These are phyloP conservation scores for Chalaropsis ovoidea DNA, from an alignment of 2,329 filamentous ascomycete genomes.

Conservation along the genomic window DNA sequence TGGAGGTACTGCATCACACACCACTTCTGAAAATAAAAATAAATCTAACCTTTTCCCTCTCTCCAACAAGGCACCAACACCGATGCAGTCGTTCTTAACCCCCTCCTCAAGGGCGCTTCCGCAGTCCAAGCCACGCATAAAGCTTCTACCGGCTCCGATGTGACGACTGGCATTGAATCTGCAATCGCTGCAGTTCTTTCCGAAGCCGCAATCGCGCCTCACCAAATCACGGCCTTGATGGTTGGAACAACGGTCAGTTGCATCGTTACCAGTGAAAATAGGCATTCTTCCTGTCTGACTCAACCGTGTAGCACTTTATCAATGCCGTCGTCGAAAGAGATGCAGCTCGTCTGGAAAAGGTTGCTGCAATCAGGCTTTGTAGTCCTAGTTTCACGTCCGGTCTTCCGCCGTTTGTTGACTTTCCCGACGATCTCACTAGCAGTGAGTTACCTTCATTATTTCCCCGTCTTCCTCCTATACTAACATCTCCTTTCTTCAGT, in stretches of 20 bases:
- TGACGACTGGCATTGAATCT: conserved; percentile 38
- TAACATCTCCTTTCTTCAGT: conserved; percentile 11
- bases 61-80: conserved; percentile 40
- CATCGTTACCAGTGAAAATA: not conserved
- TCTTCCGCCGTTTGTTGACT: conserved; percentile 44
- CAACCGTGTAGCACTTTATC: conserved; percentile 39
- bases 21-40: not conserved
- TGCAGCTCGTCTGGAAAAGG: conserved; percentile 37
- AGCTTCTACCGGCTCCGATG: conserved; percentile 40
- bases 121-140: conserved; percentile 34
- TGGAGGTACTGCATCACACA: conserved; percentile 29
- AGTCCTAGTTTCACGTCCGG: conserved; percentile 37
- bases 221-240: conserved; percentile 39
- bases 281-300: not conserved
- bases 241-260: conserved; percentile 41
- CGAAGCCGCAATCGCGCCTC: conserved; percentile 27
- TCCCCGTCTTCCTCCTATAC: not conserved
- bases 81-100: conserved; percentile 44
- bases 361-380: conserved; percentile 47
- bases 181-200: conserved; percentile 18
- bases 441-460: not conserved
- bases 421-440: conserved; percentile 38
- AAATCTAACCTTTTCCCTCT: not conserved
- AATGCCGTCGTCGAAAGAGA: conserved; percentile 50
- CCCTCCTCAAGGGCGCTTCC: conserved; percentile 27